Conservation (phyloP, 345 rosid genomes). For the Eucalyptus erythrocorys region DNA sequence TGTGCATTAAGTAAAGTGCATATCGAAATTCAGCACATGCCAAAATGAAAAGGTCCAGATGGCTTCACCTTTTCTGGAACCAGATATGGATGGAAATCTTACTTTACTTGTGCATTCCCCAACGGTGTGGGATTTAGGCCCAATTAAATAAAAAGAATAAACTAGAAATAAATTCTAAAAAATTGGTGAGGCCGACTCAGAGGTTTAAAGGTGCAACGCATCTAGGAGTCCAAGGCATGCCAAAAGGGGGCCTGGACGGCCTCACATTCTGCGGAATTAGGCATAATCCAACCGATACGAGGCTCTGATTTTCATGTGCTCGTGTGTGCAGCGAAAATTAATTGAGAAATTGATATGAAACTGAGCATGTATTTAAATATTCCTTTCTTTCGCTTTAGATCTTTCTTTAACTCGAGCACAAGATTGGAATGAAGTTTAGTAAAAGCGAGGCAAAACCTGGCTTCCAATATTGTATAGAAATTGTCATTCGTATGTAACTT, state of each 20-base stretch:
- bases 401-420: neutral
- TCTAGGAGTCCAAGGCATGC: neutral
- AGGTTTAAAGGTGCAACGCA: no score
- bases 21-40: neutral
- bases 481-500: neutral
- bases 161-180: no score
- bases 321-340: neutral
- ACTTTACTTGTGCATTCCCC: no score
- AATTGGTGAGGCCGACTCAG: no score
- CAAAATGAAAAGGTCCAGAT: neutral
- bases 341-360: neutral
- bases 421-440: neutral
- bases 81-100: no score
- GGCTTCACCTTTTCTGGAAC: no score
- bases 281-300: neutral
- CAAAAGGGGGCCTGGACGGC: neutral
- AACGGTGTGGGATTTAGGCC: no score
- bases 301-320: neutral
- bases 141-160: no score
- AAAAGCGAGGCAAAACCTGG: neutral
- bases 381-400: neutral
- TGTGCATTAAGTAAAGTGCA: neutral
- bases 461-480: neutral
- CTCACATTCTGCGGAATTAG: neutral
- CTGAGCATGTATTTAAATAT: no score